Evolutionary conservation across 2,329 filamentous ascomycete genomes (phyloP).

Genomic region (Penicillium frequentans): DNA sequence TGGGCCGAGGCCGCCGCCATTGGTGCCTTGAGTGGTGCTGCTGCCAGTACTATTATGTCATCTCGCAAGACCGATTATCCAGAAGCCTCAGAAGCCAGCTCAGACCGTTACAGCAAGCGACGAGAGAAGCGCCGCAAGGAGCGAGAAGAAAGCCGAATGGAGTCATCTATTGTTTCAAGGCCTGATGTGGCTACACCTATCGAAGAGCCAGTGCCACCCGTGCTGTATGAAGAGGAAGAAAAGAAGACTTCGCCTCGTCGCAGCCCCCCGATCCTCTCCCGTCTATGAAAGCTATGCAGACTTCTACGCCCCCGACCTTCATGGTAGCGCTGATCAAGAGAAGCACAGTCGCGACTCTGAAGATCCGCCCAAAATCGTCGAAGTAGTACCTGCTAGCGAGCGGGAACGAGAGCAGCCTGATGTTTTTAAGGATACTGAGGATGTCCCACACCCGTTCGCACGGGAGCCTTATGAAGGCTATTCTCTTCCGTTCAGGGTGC

Average conservation of each 20-base stretch:
- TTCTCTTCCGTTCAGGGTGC: slow-evolving; percentile 48
- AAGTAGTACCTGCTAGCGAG: slow-evolving; percentile 32
- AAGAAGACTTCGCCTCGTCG: slow-evolving; percentile 24
- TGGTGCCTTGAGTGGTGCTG: slow-evolving; percentile 51
- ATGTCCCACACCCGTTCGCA: slow-evolving; percentile 17
- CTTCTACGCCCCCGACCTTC: slow-evolving; percentile 44
- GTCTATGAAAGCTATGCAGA: slow-evolving; percentile 44
- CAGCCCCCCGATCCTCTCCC: slow-evolving; percentile 31
- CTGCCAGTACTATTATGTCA: slow-evolving; percentile 45
- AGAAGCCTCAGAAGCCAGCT: slow-evolving; percentile 29
- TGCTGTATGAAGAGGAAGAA: slow-evolving; percentile 24
- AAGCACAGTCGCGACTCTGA: slow-evolving; percentile 15
- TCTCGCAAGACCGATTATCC: slow-evolving; percentile 29
- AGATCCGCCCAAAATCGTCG: slow-evolving; percentile 30
- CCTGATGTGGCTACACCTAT: slow-evolving; percentile 19
- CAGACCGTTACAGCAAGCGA: slow-evolving; percentile 39
- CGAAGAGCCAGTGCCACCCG: slow-evolving; percentile 16
- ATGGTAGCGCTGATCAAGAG: slow-evolving; percentile 40
- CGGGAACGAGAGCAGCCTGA: slow-evolving; percentile 9
- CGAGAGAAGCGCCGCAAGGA: slow-evolving; percentile 40
- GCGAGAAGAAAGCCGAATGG: slow-evolving; percentile 16
- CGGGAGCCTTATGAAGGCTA: slow-evolving; percentile 20
- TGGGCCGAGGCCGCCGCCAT: slow-evolving; percentile 46
- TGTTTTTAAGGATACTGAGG: slow-evolving; percentile 4
- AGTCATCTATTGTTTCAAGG: slow-evolving; percentile 25